These are phyloP conservation scores for Prunella vulgaris DNA, from an alignment of 257 asterid genomes.

Conservation along the genomic window DNA sequence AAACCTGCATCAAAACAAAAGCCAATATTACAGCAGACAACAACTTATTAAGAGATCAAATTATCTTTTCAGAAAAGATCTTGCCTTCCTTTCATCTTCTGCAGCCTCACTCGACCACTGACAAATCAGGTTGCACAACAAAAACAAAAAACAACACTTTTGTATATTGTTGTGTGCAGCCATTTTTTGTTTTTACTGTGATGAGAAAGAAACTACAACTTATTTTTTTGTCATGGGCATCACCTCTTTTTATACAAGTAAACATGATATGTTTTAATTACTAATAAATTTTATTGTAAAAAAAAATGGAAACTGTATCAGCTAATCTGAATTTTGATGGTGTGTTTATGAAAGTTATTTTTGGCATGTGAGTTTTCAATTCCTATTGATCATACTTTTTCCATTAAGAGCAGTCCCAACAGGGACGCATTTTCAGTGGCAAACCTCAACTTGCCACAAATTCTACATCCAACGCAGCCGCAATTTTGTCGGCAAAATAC, in stretches of 20 bases:
- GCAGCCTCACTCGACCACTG: conserved; percentile 5
- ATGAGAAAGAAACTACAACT: conserved; percentile 9
- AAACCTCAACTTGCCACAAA: too few species aligned
- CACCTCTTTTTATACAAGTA: background rate
- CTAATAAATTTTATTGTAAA: background rate
- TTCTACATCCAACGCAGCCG: too few species aligned
- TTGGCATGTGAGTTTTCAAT: background rate
- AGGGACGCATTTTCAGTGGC: too few species aligned
- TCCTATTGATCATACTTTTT: background rate
- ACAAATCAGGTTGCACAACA: conserved; percentile 16
- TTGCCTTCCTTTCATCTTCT: conserved; percentile 26
- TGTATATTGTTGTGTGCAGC: background rate
- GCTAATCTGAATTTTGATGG: background rate
- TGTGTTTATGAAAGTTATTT: background rate
- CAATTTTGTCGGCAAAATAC: too few species aligned
- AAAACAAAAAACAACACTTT: conserved; percentile 4
- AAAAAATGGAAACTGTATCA: too few species aligned
- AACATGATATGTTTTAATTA: background rate
- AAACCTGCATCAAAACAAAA: conserved; percentile 9
- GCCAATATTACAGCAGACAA: background rate
- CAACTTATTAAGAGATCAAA: background rate
- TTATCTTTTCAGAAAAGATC: background rate
- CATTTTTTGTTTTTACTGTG: conserved; percentile 6
- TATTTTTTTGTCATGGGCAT: conserved; percentile 1
- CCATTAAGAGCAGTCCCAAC: too few species aligned